Evolutionary conservation across 2,329 filamentous ascomycete genomes (phyloP), one percentile per base, ranked within the genome.

Genomic region (Dactylonectria macrodidyma): DNA sequence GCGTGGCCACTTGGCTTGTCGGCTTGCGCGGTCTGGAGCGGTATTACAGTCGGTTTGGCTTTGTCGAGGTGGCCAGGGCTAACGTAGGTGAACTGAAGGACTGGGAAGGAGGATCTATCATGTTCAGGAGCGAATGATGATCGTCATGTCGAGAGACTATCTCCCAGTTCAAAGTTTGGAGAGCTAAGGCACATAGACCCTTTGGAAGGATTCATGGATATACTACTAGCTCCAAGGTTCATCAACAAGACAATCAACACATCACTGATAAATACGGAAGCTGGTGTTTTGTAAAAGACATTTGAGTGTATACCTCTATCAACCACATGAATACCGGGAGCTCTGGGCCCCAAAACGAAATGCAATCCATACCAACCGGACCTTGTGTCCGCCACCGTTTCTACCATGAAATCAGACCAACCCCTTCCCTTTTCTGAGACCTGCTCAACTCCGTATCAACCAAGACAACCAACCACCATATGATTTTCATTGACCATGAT

Each of bases 51-150:
- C 74, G 76, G 41, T 74, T 78, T 57, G 81, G 81, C 0, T 82
- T 81, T 60, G 66, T 70, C 10, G 75, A 79, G 66, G 79, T 81
- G 24, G 80, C 73, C 10, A 77, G 79, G 60, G 76, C 75, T 12
- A 82, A 82, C 56, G 75, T 81, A 24, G 81, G 79, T 1, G 77
- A 80, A 64, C 55, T 83, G 70, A 68, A 73, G 10, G 71, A 73
- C 30, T 83, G 80, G 80, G 75, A 80, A 33, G 81, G 81, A 10
- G 80, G 81, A 1, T 56, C 74, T 8, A 66, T 83, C 66, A 82
- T 83, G 81, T 80, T 81, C 47, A 76, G 78, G 56, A 78, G 80
- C 62, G 81, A 73, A 61, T 70, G 36, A 62, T 63, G 47, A 24
- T 41, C 8, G 5, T 7, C 7, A 30, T 41, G 6, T 5, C 12